phyloP scores from a whole-genome alignment of 2,329 filamentous ascomycete species.

The Xylaria sp. region DNA sequence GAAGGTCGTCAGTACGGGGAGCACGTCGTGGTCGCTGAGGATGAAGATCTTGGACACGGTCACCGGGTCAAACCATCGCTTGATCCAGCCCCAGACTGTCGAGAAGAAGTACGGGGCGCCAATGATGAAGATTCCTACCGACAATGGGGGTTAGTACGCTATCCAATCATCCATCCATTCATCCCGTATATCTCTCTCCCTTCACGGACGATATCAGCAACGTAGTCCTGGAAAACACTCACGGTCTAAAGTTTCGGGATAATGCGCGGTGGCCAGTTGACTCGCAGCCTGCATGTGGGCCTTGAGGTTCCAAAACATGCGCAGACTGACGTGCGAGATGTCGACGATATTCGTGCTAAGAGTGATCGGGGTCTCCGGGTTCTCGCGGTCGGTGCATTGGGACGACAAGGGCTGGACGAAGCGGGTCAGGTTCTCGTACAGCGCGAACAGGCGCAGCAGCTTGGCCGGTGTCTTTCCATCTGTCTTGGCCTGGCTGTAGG shows the following conservation, averaged over 20 bases:
- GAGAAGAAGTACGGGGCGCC: constrained; percentile 90
- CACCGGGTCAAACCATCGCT: constrained; percentile 93
- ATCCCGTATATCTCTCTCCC: no score
- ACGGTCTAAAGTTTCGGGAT: constrained; percentile 89
- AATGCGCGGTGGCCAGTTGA: constrained; percentile 87
- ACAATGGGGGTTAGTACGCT: background rate
- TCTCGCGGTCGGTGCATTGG: constrained; percentile 71
- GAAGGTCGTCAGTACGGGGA: constrained; percentile 77
- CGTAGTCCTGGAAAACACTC: background rate
- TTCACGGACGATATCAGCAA: background rate
- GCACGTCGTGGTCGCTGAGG: constrained; percentile 73
- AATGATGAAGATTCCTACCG: constrained; percentile 67
- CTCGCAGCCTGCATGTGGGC: constrained; percentile 92
- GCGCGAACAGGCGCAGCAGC: constrained; percentile 83
- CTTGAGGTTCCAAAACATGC: constrained; percentile 96
- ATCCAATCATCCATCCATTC: background rate
- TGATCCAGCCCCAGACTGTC: constrained; percentile 93
- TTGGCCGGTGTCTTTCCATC: constrained; percentile 73
- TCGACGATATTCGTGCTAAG: constrained; percentile 96
- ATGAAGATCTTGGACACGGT: constrained; percentile 98
- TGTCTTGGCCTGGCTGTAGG: constrained; percentile 62
- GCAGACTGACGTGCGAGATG: constrained; percentile 83
- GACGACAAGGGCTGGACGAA: constrained; percentile 88
- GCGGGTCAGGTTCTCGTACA: constrained; percentile 90
- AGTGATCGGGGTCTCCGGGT: constrained; percentile 84